phyloP scores from a whole-genome alignment of 495 filamentous ascomycete genomes.

The Tuber umbilicatum region DNA sequence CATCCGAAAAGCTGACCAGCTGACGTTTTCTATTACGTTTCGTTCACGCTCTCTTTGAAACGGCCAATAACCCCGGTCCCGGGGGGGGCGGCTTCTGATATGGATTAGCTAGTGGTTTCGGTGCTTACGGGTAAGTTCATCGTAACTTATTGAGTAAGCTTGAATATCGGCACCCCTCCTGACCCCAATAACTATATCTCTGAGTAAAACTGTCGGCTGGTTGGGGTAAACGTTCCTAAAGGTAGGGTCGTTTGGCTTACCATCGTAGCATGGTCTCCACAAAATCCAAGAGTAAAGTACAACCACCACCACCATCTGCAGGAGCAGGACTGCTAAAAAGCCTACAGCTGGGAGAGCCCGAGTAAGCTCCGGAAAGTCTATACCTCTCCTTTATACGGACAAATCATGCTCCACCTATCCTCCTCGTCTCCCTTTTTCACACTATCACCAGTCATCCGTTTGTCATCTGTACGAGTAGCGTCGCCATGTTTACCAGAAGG shows the following conservation, averaged over 20 bases:
- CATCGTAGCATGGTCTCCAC: neutral
- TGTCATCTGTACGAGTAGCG: neutral
- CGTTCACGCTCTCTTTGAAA: neutral
- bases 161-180: neutral
- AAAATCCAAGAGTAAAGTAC: neutral
- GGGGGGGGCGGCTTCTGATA: neutral
- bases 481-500: neutral
- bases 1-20: neutral
- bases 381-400: neutral
- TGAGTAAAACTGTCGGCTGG: neutral
- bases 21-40: neutral
- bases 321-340: neutral
- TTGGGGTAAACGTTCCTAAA: neutral
- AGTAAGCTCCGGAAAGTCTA: neutral
- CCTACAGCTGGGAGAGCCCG: neutral
- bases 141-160: neutral
- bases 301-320: neutral
- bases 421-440: neutral
- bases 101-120: neutral
- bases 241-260: neutral
- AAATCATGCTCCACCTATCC: neutral
- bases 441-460: neutral
- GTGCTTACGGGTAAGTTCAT: neutral
- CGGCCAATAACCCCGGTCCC: neutral
- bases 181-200: neutral